Conservation (phyloP, 2,329 filamentous ascomycete genomes). For the Diplodia sapinea region DNA sequence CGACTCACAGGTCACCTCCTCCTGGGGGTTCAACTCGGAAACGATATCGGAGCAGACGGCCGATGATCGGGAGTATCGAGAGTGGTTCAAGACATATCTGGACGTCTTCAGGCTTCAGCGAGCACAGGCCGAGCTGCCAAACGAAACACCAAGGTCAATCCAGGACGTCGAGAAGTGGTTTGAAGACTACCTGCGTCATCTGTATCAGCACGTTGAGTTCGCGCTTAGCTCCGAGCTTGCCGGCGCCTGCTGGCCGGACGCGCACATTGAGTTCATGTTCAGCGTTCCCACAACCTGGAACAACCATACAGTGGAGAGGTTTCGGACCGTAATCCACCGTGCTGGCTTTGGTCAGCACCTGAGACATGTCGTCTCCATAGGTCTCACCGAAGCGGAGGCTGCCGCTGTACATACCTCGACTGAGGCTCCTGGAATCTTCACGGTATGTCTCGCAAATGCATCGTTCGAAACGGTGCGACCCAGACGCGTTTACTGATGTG, state of each 20-base stretch:
- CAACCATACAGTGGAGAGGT: conserved; percentile 58
- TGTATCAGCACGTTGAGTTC: conserved; percentile 57
- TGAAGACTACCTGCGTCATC: conserved; percentile 56
- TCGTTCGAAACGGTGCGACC: not conserved
- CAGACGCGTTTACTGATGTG: not conserved
- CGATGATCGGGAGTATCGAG: conserved; percentile 52
- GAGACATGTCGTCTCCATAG: conserved; percentile 51
- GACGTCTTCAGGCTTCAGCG: conserved; percentile 54
- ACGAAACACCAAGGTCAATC: conserved; percentile 51
- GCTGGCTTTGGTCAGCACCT: conserved; percentile 57
- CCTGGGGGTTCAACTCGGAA: conserved; percentile 61
- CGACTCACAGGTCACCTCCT: conserved; percentile 47
- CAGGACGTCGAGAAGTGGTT: conserved; percentile 56
- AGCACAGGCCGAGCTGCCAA: conserved; percentile 53
- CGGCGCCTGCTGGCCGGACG: conserved; percentile 51
- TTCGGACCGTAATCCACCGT: conserved; percentile 54
- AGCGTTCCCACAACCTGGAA: conserved; percentile 65
- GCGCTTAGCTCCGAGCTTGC: conserved; percentile 47
- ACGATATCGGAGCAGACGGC: conserved; percentile 46
- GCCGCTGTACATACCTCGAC: conserved; percentile 57
- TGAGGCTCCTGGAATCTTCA: conserved; percentile 45
- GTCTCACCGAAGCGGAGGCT: conserved; percentile 61
- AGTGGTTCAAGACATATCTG: conserved; percentile 64
- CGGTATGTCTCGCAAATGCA: conserved; percentile 9
- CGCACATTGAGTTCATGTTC: conserved; percentile 61